These are phyloP conservation scores for Coniella vitis DNA, from an alignment of 2,329 filamentous ascomycete genomes.

Conservation along the genomic window DNA sequence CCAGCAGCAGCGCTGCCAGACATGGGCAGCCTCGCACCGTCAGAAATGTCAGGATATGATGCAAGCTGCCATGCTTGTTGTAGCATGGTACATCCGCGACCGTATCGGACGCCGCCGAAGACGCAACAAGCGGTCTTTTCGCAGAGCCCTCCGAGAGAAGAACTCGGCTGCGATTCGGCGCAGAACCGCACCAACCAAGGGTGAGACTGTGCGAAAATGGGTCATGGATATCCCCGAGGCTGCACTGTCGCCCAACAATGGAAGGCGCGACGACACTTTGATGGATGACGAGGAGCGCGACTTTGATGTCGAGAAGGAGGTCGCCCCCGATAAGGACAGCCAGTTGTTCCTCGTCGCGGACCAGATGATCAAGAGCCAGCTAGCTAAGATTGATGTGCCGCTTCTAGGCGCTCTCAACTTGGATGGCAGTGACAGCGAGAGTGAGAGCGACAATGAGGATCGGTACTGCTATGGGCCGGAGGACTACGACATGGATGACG, in stretches of 20 bases:
- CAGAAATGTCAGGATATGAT: slow-evolving; percentile 43
- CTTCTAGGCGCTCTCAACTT: slow-evolving; percentile 38
- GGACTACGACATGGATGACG: slow-evolving; percentile 20
- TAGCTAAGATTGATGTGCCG: slow-evolving; percentile 38
- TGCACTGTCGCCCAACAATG: slow-evolving; percentile 25
- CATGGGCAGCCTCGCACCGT: slow-evolving; percentile 39
- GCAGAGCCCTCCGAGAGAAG: slow-evolving; percentile 30
- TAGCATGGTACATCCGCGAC: slow-evolving; percentile 44
- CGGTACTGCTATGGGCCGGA: slow-evolving; percentile 21
- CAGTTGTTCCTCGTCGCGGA: slow-evolving; percentile 39
- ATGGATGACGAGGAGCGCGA: slow-evolving; percentile 32
- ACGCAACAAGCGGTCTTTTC: slow-evolving; percentile 35
- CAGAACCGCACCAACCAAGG: slow-evolving; percentile 25
- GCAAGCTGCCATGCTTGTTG: slow-evolving; percentile 41
- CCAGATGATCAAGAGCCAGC: slow-evolving; percentile 41
- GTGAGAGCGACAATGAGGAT: slow-evolving; percentile 31
- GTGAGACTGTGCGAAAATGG: slow-evolving; percentile 37
- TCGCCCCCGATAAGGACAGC: slow-evolving; percentile 33
- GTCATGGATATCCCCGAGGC: slow-evolving; percentile 33
- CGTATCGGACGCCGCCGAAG: slow-evolving; percentile 36
- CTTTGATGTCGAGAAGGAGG: slow-evolving; percentile 35
- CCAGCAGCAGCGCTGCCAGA: slow-evolving; percentile 41
- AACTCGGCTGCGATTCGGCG: slow-evolving; percentile 18
- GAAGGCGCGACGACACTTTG: slow-evolving; percentile 20
- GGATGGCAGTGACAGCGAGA: slow-evolving; percentile 34